Conservation (phyloP, 306 rosid genomes). For the Bauhinia variegata region DNA sequence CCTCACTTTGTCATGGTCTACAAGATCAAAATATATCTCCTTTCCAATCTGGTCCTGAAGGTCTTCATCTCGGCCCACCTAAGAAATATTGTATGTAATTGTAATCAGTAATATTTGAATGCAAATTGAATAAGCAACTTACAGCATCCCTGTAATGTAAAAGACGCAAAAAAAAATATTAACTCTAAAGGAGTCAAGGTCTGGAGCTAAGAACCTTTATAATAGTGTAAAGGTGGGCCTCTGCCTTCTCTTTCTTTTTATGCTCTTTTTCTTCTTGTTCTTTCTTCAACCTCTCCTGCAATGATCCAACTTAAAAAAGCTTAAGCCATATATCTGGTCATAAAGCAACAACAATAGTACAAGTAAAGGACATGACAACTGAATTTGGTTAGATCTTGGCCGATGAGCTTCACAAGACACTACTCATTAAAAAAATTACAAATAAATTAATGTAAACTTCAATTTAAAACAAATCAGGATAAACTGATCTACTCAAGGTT, state of each 20-base stretch:
- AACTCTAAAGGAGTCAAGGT: conserved; percentile 3
- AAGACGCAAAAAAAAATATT: conserved; percentile 24
- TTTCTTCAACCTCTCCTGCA: conserved; percentile 82
- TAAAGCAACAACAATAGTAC: conserved; percentile 15
- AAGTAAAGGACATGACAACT: neutral
- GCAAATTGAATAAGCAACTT: conserved; percentile 6
- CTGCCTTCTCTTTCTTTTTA: conserved; percentile 78
- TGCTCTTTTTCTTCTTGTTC: conserved; percentile 89
- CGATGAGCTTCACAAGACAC: neutral
- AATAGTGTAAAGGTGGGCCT: conserved; percentile 79
- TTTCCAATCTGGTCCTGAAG: conserved; percentile 74
- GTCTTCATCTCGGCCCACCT: conserved; percentile 81
- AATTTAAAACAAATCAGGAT: neutral
- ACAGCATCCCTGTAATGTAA: neutral
- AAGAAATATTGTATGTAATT: conserved; percentile 19
- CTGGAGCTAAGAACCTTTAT: conserved; percentile 63
- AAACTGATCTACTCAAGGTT: neutral
- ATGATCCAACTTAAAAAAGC: conserved; percentile 23
- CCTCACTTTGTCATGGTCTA: conserved; percentile 84
- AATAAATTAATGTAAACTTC: no score
- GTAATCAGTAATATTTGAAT: conserved; percentile 25
- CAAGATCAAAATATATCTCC: conserved; percentile 83
- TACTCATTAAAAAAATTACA: conserved; percentile 3
- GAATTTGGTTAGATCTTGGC: conserved; percentile 16
- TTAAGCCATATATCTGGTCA: conserved; percentile 22